Base-by-base conservation (phyloP, 208 protist genomes). In the Leishmania lainsoni region DNA sequence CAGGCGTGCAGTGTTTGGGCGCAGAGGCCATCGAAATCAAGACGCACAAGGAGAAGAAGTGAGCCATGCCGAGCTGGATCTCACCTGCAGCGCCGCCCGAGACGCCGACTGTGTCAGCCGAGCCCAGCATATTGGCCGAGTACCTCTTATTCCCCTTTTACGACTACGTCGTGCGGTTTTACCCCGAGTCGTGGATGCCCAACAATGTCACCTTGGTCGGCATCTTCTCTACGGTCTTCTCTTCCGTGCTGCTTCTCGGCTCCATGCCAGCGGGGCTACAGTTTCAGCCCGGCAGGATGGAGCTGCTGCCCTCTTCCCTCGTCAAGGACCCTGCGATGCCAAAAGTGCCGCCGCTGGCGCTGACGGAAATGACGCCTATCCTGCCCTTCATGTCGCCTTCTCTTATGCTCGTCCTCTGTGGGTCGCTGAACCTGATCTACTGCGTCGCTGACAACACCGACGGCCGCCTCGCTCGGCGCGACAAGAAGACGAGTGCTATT, bases 381-480 rank as follows among this genome's bases (percentile, higher is more conserved):
- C 85, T 94, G 22, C 42, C 75, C 29, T 76, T 89, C 54, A 42
- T 90, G 35, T 88, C 81, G 29, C 76, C 86, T 5, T 79, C 75
- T 29, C 72, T 78, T 1, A 70, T 96, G 59, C 84, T 97, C 22
- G 83, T 92, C 54, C 58, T 93, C 6, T 95, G 91, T 78, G 93
- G 92, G 20, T 1, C 94, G 51, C 84, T 97, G 32, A 97, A 97
- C 75, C 71, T 96, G 22, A 78, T 95, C 51, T 98, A 98, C 87
- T 97, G 94, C 56, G 75, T 96, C 39, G 90, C 94, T 22, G 95
- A 98, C 87, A 98, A 98, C 88, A 96, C 92, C 20, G 95, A 98
- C 75, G 95, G 95, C 42, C 87, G 94, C n/a, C 91, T 97, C 2
- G 95, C 95, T 0, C 91, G 95, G 16, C 93, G 95, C 52, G 85